A percentile compares a stretch with the other conserved stretches of the same genome.
Conservation (phyloP, 768 basidiomycete genomes). For the Tulasnella sp. region DNA sequence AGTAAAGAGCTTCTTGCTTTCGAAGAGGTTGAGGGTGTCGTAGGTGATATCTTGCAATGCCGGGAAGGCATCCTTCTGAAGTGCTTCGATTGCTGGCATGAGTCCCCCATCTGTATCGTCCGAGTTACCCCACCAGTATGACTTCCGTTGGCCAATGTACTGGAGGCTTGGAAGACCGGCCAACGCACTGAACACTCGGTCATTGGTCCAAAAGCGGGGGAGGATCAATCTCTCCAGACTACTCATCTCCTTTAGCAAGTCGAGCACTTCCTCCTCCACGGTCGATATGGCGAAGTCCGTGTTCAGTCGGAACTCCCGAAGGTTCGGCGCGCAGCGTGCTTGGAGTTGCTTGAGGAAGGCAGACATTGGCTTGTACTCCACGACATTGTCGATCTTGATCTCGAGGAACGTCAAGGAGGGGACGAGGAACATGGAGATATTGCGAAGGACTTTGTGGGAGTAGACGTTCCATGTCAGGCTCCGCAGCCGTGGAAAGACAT, state of each 20-base stretch:
- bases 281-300: constrained; percentile 19
- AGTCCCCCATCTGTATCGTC: constrained; percentile 18
- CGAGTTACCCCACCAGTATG: constrained; percentile 26
- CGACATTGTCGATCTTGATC: constrained; percentile 27
- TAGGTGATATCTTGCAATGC: constrained; percentile 18
- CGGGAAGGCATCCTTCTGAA: constrained; percentile 17
- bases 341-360: constrained; percentile 26
- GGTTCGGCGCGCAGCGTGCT: constrained; percentile 13
- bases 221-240: constrained; percentile 21
- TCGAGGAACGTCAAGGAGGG: constrained; percentile 21
- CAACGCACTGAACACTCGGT: neutral
- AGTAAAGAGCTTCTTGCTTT: constrained; percentile 13
- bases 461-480: constrained; percentile 21
- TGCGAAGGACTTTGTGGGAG: constrained; percentile 25
- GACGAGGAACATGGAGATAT: constrained; percentile 21
- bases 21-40: constrained; percentile 20
- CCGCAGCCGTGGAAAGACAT: constrained; percentile 21
- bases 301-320: constrained; percentile 23
- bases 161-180: constrained; percentile 8
- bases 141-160: constrained; percentile 23
- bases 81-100: constrained; percentile 8
- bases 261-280: constrained; percentile 20
- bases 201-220: constrained; percentile 22
- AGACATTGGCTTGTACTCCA: constrained; percentile 19
- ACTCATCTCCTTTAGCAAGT: constrained; percentile 14